Base-by-base conservation (phyloP, 768 basidiomycete species). In the Lactarius akahatsu region DNA sequence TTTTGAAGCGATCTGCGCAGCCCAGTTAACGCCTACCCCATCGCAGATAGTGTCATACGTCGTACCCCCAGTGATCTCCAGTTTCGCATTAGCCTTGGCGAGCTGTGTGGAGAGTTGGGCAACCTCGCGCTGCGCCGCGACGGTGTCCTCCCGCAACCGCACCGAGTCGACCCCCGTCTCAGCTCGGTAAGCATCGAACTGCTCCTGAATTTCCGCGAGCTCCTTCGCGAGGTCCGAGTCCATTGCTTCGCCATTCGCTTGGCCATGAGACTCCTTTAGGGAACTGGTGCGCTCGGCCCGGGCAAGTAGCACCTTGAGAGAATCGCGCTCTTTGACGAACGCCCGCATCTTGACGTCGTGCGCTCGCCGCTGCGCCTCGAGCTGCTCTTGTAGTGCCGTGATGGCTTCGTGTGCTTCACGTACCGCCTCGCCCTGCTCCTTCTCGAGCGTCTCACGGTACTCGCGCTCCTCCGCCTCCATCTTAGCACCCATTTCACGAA, bases 351-450 rank as follows among this genome's bases (percentile, higher is more conserved):
- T 81, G n/a, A 78, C 77, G 40, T 90, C 88, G 73, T 84, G 82
- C 74, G 80, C 81, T 76, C 85, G 86, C 77, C 90, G 88, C 76
- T 94, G 88, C 47, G 82, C 79, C 68, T 96, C 92, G 15, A 97
- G 79, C 74, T 94, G 89, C 16, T 85, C 80, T 20, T 87, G 87
- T 20, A 98, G 80, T 43, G 88, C 85, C 65, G 88, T 83, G 71
- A 98, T 94, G 1, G 92, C 88, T 62, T 91, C 88, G 65, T 94
- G 91, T 0, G 96, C 96, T 76, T 97, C 94, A 41, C 84, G 82
- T 11, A 98, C 82, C 0, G 94, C 93, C 71, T 89, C 88, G 32
- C 81, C 82, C 71, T 92, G 91, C 73, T 91, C 92, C 71, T 78
- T 82, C 70, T 92, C 87, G 76, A 91, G 84, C 6, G 77, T 75